Percentiles rank a stretch among this genome's conserved stretches.
phyloP scores from a whole-genome alignment of 768 basidiomycete species.

The Auricularia cornea region DNA sequence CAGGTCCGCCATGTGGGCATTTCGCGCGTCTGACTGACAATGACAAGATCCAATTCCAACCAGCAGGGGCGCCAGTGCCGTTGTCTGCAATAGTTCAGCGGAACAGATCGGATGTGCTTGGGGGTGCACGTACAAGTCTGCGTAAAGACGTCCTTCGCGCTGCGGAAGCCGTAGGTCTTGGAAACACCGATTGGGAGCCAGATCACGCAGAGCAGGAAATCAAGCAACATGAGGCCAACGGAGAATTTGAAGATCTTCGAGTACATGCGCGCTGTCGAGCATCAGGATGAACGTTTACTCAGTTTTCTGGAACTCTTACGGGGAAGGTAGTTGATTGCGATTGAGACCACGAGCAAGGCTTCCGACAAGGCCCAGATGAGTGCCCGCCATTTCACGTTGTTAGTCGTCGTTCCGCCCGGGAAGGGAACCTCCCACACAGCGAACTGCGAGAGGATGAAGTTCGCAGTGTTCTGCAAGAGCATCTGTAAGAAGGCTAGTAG shows the following conservation, averaged over 20 bases:
- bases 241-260: constrained; percentile 72
- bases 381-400: constrained; percentile 78
- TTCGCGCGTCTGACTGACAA: constrained; percentile 42
- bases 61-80: constrained; percentile 77
- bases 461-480: constrained; percentile 63
- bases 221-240: constrained; percentile 65
- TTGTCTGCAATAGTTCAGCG: constrained; percentile 65
- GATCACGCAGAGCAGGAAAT: constrained; percentile 80
- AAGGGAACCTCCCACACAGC: constrained; percentile 73
- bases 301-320: constrained; percentile 30
- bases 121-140: constrained; percentile 65
- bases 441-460: constrained; percentile 81
- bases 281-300: neutral
- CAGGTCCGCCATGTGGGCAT: neutral
- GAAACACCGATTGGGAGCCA: constrained; percentile 92
- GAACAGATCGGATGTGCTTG: too few species aligned
- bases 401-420: constrained; percentile 64
- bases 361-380: constrained; percentile 81
- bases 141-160: constrained; percentile 76
- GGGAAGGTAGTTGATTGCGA: constrained; percentile 81
- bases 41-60: constrained; percentile 88
- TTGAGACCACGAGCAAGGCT: constrained; percentile 54
- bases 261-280: constrained; percentile 35
- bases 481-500: too few species aligned
- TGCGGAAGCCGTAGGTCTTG: constrained; percentile 81